These are phyloP conservation scores for Setomelanomma holmii DNA, from an alignment of 2,329 filamentous ascomycete species.

Conservation along the genomic window DNA sequence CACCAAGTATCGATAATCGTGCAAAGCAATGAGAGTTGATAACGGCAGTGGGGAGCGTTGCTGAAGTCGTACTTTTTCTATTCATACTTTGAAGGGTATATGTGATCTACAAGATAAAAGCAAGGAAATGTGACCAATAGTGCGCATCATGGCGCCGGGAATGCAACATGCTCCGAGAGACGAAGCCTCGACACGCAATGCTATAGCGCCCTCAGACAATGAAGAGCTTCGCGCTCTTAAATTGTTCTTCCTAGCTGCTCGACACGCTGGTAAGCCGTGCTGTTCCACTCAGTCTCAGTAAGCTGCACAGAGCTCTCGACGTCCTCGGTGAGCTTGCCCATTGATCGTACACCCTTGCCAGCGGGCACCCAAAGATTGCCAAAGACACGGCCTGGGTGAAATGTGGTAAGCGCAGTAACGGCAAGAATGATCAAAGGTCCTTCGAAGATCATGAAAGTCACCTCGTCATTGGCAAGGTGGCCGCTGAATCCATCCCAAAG, in stretches of 20 bases:
- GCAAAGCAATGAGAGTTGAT: too few relatives aligned
- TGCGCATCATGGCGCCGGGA: background rate
- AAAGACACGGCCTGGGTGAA: slow-evolving; percentile 52
- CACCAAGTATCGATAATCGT: too few relatives aligned
- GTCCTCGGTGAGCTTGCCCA: slow-evolving; percentile 13
- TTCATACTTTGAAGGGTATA: background rate
- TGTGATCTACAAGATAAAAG: background rate
- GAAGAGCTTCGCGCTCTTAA: background rate
- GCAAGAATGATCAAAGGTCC: slow-evolving; percentile 59
- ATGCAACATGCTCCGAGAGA: too few relatives aligned
- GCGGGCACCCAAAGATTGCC: slow-evolving; percentile 33
- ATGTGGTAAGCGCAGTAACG: slow-evolving; percentile 51
- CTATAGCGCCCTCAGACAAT: background rate
- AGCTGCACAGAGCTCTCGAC: slow-evolving; percentile 14
- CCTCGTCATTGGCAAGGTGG: slow-evolving; percentile 55
- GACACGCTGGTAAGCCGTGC: slow-evolving; percentile 21
- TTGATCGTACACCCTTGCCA: slow-evolving; percentile 26
- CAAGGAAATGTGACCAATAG: background rate
- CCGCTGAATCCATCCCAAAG: slow-evolving; percentile 54
- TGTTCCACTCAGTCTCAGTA: slow-evolving; percentile 16
- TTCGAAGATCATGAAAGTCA: slow-evolving; percentile 59
- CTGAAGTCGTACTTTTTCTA: background rate
- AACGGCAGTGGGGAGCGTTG: background rate
- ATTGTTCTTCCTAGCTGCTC: slow-evolving; percentile 3
- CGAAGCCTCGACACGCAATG: too few relatives aligned